Base-by-base conservation (phyloP, 225 moss, liverwort and hornwort species). In the Thuidium tamariscinum region DNA sequence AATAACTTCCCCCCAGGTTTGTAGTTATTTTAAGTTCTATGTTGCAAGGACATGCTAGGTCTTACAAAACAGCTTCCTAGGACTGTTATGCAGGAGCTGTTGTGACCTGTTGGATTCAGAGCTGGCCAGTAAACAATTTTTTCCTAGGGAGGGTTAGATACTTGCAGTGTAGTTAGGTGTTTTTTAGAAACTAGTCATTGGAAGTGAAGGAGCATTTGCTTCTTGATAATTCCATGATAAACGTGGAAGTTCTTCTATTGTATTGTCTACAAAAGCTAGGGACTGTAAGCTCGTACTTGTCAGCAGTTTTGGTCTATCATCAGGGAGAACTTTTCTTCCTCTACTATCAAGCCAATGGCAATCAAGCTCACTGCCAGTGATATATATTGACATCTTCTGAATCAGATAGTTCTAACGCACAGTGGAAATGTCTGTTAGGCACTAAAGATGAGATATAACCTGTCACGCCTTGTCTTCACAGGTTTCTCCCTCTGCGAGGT, bases 1-100 rank as follows among this genome's bases (percentile, higher is more conserved):
- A 95, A 89, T 80, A 95, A 96, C 89, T 96, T 98, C 86, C 98
- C 98, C 79, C 82, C 92, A 85, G 98, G 95, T 85, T 93, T 98
- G 92, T 96, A 96, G 94, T 83, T 68, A 74, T 51, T 59, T 86
- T 57, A 23, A 82, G 73, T 86, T 87, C 83, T 51, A 18, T 69
- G 49, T 87, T 83, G 69, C 82, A 37, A 56, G 42, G 87, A 75
- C 44, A n/a, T 74, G 64, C 26, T 37, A 49, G 83, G 79, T 74
- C 80, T 54, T 83, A 59, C 48, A 79, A 72, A 86, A 83, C 83
- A 83, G 79, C 79, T 89, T 72, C 83, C 69, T 32, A 64, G 75
- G 77, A 54, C 79, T 56, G 80, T 39, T 61, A 56, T 57, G 78
- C 55, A 62, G 71, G 63, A 59, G 88, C 77, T 89, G 88, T 82